Evolutionary conservation across 2,329 filamentous ascomycete genomes (phyloP), one percentile per base, ranked within the genome.

Genomic region (Hymenoscyphus repandus): DNA sequence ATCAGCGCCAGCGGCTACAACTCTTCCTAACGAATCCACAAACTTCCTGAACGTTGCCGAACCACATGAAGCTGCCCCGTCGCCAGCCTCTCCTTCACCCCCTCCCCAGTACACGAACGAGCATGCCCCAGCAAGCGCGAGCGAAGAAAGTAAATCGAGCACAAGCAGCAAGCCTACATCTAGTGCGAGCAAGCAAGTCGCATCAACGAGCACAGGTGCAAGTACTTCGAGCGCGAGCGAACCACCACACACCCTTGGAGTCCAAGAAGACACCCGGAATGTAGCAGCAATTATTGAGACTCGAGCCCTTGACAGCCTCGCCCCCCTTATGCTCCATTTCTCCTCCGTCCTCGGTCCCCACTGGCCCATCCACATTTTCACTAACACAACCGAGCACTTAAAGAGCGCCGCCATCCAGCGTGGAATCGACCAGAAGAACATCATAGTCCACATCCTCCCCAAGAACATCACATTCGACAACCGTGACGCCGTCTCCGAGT

Each of bases 321-420:
- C 67, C 13, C 67, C 68, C 2, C 46, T 69, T 17, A 60, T 70
- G 20, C 55, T 70, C 27, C 66, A 70, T 49, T 70, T 67, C 54
- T 59, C 64, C 27, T 54, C 62, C n/a, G 62, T 69, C 3, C 67
- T 74, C 9, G 71, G 70, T 1, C 70, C 70, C 27, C 49, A 55
- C 17, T 74, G 71, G 71, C 69, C 70, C 13, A 65, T 74, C 31
- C 61, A 71, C 33, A 63, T 72, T 40, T 71, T 68, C 56, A 72
- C 70, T 30, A 32, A 48, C 17, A 43, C 31, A 43, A 56, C 43
- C 51, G 54, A 10, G 56, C 17, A 30, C 9, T 30, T 57, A 49
- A 40, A 53, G 57, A 66, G 65, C 1, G 58, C 63, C 2, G 44
- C 68, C 20, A 68, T 70, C 57, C 56, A 60, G n/a, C 69, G 67